Conservation (phyloP, 306 rosid species). For the Oemleria cerasiformis region DNA sequence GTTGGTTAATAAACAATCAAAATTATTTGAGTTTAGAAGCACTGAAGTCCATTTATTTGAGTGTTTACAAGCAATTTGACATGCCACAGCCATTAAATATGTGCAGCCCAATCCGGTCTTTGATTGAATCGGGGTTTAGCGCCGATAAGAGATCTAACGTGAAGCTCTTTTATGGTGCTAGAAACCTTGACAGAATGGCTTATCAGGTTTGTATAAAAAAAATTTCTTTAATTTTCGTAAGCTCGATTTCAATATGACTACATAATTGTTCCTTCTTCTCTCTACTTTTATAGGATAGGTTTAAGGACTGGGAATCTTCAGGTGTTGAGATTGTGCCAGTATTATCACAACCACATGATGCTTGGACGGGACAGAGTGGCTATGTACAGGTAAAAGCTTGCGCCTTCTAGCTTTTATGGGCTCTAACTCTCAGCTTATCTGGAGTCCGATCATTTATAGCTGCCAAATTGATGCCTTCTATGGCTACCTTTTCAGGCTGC, state of each 20-base stretch:
- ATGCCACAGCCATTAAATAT: background rate
- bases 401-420: background rate
- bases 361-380: slow-evolving; percentile 83
- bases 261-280: slow-evolving; percentile 1
- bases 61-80: background rate
- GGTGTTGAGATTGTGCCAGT: slow-evolving; percentile 91
- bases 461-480: background rate
- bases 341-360: slow-evolving; percentile 74
- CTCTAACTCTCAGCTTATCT: background rate
- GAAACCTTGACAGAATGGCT: slow-evolving; percentile 90
- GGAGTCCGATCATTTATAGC: background rate
- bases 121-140: slow-evolving; percentile 76
- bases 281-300: slow-evolving; percentile 63
- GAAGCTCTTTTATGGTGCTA: slow-evolving; percentile 80
- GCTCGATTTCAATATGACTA: slow-evolving; percentile 14
- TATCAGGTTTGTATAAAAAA: slow-evolving; percentile 58
- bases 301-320: slow-evolving; percentile 87
- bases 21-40: background rate
- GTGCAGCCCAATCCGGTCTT: slow-evolving; percentile 83
- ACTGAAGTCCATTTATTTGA: background rate
- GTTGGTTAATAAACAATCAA: slow-evolving; percentile 18
- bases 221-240: background rate
- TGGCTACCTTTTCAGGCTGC: slow-evolving; percentile 66
- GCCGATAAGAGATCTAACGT: slow-evolving; percentile 73
- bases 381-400: slow-evolving; percentile 67